phyloP scores from a whole-genome alignment of 495 filamentous ascomycete genomes.

The Xylaria intraflava region DNA sequence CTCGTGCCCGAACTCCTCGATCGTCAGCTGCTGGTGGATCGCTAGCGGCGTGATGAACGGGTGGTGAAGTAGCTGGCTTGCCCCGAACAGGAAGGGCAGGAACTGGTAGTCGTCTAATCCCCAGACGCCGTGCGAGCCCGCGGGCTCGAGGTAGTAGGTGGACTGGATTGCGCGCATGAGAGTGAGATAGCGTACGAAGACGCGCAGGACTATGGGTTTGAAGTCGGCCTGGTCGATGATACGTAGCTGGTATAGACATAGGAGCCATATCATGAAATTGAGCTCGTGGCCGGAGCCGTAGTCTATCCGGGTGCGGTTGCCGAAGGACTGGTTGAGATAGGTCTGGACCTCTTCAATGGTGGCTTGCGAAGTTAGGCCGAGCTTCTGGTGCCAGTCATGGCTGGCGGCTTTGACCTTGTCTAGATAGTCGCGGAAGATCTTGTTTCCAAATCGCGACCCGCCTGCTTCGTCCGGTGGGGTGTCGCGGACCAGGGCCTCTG shows the following conservation, averaged over 20 bases:
- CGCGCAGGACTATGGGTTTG: constrained; percentile 59
- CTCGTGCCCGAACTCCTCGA: constrained; percentile 78
- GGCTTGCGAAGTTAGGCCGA: constrained; percentile 45
- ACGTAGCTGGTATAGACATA: constrained; percentile 78
- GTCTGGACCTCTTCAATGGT: constrained; percentile 64
- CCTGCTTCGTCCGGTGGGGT: constrained; percentile 78
- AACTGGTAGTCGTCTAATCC: constrained; percentile 98
- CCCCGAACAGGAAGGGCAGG: constrained; percentile 89
- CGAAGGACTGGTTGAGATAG: constrained; percentile 78
- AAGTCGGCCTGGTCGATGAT: constrained; percentile 61
- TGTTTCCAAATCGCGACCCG: constrained; percentile 91
- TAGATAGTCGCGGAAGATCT: constrained; percentile 76
- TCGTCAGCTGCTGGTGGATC: constrained; percentile 76
- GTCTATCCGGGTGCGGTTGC: constrained; percentile 83
- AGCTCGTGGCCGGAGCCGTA: constrained; percentile 97
- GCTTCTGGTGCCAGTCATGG: constrained; percentile 51
- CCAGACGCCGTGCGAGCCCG: constrained; percentile 94
- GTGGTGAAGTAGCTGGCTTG: constrained; percentile 81
- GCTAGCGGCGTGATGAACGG: constrained; percentile 77
- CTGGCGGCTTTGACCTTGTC: constrained; percentile 56
- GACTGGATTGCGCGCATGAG: constrained; percentile 78
- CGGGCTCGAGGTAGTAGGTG: constrained; percentile 91
- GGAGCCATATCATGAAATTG: constrained; percentile 90
- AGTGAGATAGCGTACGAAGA: constrained; percentile 74
- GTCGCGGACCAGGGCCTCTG: constrained; percentile 53